A percentile compares a stretch with the other conserved stretches of the same genome.
Evolutionary conservation across 1,139 yeast genomes (phyloP).

Genomic region (Ogataea hybrid): DNA sequence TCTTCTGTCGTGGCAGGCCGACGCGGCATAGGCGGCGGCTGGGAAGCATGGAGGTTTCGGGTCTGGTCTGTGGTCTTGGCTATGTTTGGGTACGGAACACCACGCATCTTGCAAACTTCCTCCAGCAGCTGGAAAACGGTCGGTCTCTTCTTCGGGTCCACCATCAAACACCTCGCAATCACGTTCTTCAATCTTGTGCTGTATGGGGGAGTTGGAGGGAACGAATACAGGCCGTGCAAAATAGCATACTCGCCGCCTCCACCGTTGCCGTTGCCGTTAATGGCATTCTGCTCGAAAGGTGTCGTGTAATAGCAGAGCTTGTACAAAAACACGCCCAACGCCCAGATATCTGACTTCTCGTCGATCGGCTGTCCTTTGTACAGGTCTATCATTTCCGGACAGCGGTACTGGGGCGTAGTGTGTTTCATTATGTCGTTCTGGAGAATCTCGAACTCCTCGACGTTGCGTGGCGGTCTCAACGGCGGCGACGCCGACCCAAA

Average conservation of each 20-base stretch:
- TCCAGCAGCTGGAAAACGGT: conserved; percentile 65
- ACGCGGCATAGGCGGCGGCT: conserved; percentile 2
- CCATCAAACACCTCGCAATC: conserved; percentile 47
- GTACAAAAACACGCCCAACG: conserved; percentile 73
- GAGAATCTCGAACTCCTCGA: conserved; percentile 56
- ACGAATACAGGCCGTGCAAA: conserved; percentile 61
- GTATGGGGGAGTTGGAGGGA: conserved; percentile 53
- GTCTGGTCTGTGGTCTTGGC: neutral
- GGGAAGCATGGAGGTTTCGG: conserved; percentile 1
- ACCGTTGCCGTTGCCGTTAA: conserved; percentile 31
- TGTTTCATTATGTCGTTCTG: conserved; percentile 70
- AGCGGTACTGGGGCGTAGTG: conserved; percentile 79
- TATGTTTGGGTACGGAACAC: conserved; percentile 34
- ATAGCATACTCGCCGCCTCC: conserved; percentile 68
- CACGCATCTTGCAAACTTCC: conserved; percentile 62
- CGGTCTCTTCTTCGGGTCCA: conserved; percentile 69
- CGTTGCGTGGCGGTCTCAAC: conserved; percentile 62
- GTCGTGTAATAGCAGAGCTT: conserved; percentile 78
- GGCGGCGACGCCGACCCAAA: conserved; percentile 71
- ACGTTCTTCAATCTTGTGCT: conserved; percentile 67
- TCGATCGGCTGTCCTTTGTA: conserved; percentile 66
- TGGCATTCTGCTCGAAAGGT: conserved; percentile 64
- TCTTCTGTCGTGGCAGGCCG: conserved; percentile 10
- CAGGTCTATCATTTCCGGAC: conserved; percentile 82
- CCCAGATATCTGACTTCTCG: conserved; percentile 83